Base-by-base conservation (phyloP, 768 basidiomycete species). In the Atractiella rhizophila region DNA sequence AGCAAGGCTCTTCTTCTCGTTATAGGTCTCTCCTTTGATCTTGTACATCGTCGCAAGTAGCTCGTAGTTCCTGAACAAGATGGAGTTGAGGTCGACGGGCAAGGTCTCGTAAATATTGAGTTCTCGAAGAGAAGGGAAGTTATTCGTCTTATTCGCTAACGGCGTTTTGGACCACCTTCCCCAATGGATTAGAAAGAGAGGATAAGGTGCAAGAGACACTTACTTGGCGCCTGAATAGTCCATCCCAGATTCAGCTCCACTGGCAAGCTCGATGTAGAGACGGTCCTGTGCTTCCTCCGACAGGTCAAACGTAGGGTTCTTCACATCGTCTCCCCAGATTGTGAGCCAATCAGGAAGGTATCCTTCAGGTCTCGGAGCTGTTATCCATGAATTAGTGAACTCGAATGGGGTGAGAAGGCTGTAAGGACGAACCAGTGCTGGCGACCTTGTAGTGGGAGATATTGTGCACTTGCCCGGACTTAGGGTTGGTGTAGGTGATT, bases 291-390 rank as follows among this genome's bases (percentile, higher is more conserved):
- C 59, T 21, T 70, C 59, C 1, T 70, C 63, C 18, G 58, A 56
- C 18, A 68, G 54, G 0, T 61, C 60, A 42, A 45, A 12, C 29
- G 12, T 12, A 12, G 29, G 12, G 16, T 30, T 30, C 12, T 16
- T 30, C 29, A 30, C 12, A 2, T 74, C 69, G 2, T 31, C 53
- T 40, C 71, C 74, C 43, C 81, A 70, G n/a, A 69, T 74, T 0
- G 78, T 80, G 13, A 59, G 50, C 50, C 80, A 88, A 60, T 91
- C 86, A 68, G 62, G 36, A 3, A 60, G 47, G 41, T 60, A 60
- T 10, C 51, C 80, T 62, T 94, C 86, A 0, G 85, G 86, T 10
- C 85, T 66, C 28, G 85, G 86, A 2, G 81, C 83, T n/a, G n/a
- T n/a, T n/a, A n/a, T n/a, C n/a, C n/a, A n/a, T n/a, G n/a, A n/a